phyloP scores from a whole-genome alignment of 129 eudicot genomes.

The Flaveria brownii region DNA sequence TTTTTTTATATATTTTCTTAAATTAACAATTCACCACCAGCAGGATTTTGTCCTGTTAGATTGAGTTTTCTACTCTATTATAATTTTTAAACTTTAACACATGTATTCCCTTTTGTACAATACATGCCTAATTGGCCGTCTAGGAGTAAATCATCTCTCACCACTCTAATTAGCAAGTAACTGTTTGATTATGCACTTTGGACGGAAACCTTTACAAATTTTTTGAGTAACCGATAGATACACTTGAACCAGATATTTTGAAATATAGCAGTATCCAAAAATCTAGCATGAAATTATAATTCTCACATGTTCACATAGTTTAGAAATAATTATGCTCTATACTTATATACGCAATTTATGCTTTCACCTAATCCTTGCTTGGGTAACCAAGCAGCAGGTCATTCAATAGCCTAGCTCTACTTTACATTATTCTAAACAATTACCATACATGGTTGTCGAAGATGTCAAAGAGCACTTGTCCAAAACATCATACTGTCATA shows the following conservation, averaged over 20 bases:
- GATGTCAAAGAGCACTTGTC: background rate
- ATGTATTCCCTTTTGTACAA: background rate
- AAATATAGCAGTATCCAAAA: background rate
- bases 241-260: background rate
- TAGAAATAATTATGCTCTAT: background rate
- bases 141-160: background rate
- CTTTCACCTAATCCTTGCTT: background rate
- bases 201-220: background rate
- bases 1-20: constrained; percentile 3
- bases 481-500: no score
- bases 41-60: background rate
- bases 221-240: background rate
- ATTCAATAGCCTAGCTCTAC: background rate
- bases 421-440: background rate
- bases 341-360: background rate
- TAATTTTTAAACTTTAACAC: background rate
- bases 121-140: background rate
- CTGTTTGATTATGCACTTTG: background rate
- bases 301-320: background rate
- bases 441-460: background rate
- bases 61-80: background rate
- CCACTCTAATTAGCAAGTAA: background rate
- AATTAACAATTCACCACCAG: background rate
- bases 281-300: background rate
- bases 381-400: background rate